phyloP scores from a whole-genome alignment of 2,329 filamentous ascomycete genomes.

The Colletotrichum somersetense region DNA sequence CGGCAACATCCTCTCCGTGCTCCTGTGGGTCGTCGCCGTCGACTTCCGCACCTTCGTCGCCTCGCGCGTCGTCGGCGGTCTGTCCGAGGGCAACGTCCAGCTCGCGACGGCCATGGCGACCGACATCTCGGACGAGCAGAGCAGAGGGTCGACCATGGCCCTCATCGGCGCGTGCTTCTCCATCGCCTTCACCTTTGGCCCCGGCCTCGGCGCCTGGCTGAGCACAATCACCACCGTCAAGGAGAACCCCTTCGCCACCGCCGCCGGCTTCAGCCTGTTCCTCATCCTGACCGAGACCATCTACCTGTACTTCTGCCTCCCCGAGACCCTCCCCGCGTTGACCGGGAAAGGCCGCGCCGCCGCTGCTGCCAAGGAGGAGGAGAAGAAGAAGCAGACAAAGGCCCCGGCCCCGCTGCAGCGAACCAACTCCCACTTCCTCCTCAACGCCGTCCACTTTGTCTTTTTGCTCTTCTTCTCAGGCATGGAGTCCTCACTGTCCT shows the following conservation, averaged over 20 bases:
- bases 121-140: slow-evolving; percentile 89
- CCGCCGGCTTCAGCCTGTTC: slow-evolving; percentile 87
- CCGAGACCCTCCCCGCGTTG: slow-evolving; percentile 83
- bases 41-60: slow-evolving; percentile 97
- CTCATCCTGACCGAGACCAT: slow-evolving; percentile 88
- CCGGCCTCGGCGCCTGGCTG: slow-evolving; percentile 89
- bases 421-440: slow-evolving; percentile 85
- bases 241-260: slow-evolving; percentile 93
- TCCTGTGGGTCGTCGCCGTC: slow-evolving; percentile 92
- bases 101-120: slow-evolving; percentile 96
- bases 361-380: slow-evolving; percentile 13
- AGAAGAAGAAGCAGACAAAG: slow-evolving; percentile 43
- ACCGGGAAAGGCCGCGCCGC: slow-evolving; percentile 49
- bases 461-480: slow-evolving; percentile 98
- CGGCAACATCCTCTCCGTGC: slow-evolving; percentile 92
- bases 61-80: slow-evolving; percentile 89
- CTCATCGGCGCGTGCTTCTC: slow-evolving; percentile 97
- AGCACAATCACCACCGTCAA: slow-evolving; percentile 82
- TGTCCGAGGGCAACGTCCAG: slow-evolving; percentile 98
- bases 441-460: slow-evolving; percentile 88
- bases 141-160: slow-evolving; percentile 92
- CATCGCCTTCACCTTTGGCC: slow-evolving; percentile 96
- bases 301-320: slow-evolving; percentile 86
- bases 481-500: slow-evolving; percentile 97
- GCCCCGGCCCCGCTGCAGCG: slow-evolving; percentile 55